A percentile compares a stretch with the other conserved stretches of the same genome.
Conservation (phyloP, 345 rosid species). For the Alliaria petiolata region DNA sequence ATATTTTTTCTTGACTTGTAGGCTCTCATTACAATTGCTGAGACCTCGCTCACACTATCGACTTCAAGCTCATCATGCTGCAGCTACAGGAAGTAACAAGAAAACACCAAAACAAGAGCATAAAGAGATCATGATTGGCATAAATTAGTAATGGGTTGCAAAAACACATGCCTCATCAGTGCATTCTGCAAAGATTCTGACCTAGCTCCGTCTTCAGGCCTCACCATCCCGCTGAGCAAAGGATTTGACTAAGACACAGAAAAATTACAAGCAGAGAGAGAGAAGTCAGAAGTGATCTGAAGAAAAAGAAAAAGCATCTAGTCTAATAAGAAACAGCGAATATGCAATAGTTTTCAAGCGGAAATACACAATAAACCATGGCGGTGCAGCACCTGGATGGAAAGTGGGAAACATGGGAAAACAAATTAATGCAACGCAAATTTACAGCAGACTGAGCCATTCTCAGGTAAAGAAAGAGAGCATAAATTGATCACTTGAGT, state of each 20-base stretch:
- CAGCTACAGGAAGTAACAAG: slow-evolving; percentile 18
- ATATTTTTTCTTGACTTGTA: background rate
- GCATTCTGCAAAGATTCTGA: slow-evolving; percentile 60
- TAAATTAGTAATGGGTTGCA: slow-evolving; percentile 29
- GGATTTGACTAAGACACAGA: slow-evolving; percentile 33
- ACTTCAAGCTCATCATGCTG: slow-evolving; percentile 24
- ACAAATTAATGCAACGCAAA: background rate
- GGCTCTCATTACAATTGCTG: background rate
- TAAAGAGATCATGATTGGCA: slow-evolving; percentile 25
- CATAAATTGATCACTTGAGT: background rate
- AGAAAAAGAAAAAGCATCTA: slow-evolving; percentile 28
- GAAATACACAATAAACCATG: slow-evolving; percentile 35
- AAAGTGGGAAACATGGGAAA: background rate
- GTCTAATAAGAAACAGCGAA: slow-evolving; percentile 28
- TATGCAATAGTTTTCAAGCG: no score
- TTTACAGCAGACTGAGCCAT: background rate
- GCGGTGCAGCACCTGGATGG: slow-evolving; percentile 50
- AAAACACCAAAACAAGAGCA: slow-evolving; percentile 15
- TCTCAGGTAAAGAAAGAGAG: no score
- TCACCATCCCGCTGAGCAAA: slow-evolving; percentile 34
- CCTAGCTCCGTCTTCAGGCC: slow-evolving; percentile 49
- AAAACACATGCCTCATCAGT: slow-evolving; percentile 47
- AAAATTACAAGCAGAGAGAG: background rate
- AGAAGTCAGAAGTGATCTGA: slow-evolving; percentile 16
- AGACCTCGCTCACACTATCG: slow-evolving; percentile 22